Base-by-base conservation (phyloP, 2,329 filamentous ascomycete genomes). In the Microdochium paspali region DNA sequence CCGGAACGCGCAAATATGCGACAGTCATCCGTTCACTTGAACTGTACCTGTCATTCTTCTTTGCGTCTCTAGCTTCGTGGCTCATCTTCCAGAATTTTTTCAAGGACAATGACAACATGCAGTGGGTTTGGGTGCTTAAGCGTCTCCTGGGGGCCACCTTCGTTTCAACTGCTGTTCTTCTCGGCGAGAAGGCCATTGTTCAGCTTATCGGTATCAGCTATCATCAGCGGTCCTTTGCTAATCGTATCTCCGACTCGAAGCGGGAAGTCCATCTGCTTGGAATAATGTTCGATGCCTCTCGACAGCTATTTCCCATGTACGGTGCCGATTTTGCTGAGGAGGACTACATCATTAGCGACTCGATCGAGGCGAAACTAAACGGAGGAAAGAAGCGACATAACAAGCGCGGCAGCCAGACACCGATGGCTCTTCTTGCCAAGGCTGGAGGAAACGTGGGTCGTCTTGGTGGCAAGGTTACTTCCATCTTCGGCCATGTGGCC, bases 381-480 rank as follows among this genome's bases (percentile, higher is more conserved):
- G 70, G 74, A 15, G 77, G 74, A 51, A 80, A 77, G 49, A 74
- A 71, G 56, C 73, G 69, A 40, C 56, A 54, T 47, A 70, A 63
- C 53, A 70, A 66, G 39, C 66, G 66, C 3, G 86, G 85, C 42
- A 80, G 82, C 7, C 80, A 76, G 5, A 87, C 86, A 2, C 91
- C 91, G 1, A 82, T 94, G 75, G 82, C 80, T 52, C 66, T 96
- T 15, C 82, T 97, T 45, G 78, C 82, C 48, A 70, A 76, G 49
- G 66, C 75, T 21, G 63, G 61, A 15, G 74, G 76, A 31, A 82
- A 85, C 47, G 83, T 89, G 45, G 86, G 87, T 35, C 82, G 90
- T 21, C 74, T 95, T 47, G 91, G 91, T 58, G 91, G 94, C 72
- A 95, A 95, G 68, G 82, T 97, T 51, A 95, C 90, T 0, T 90